Conservation (phyloP, 768 basidiomycete genomes). For the Austroboletus festivus region DNA sequence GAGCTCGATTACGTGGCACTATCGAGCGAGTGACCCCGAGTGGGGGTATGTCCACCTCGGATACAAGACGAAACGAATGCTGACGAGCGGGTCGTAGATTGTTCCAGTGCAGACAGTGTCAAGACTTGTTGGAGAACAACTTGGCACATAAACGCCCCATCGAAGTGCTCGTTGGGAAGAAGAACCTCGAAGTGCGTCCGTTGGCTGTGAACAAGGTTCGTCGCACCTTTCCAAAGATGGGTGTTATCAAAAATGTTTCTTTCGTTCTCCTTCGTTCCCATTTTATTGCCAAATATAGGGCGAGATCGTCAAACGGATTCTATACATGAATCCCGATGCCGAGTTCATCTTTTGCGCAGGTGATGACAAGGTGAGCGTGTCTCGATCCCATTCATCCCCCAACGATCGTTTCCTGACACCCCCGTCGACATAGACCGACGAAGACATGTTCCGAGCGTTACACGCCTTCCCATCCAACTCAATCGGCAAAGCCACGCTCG, state of each 20-base stretch:
- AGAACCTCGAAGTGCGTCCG: constrained; percentile 96
- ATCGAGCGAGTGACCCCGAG: constrained; percentile 87
- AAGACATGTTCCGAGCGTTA: constrained; percentile 98
- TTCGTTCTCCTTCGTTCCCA: too few relatives aligned
- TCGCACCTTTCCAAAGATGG: neutral
- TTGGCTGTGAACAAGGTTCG: constrained; percentile 87
- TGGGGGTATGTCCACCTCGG: constrained; percentile 96
- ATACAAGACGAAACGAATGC: neutral
- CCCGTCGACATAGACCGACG: constrained; percentile 72
- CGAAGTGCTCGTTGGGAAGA: constrained; percentile 96
- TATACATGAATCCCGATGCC: constrained; percentile 90
- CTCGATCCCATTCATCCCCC: neutral
- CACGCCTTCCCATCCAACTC: constrained; percentile 49
- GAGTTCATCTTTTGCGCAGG: constrained; percentile 98
- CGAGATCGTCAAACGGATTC: constrained; percentile 92
- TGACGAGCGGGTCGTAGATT: constrained; percentile 40
- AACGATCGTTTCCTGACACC: neutral
- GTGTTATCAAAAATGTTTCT: too few relatives aligned
- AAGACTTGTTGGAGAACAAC: constrained; percentile 93
- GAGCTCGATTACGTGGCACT: constrained; percentile 98
- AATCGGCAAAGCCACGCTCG: constrained; percentile 44
- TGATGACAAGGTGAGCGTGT: constrained; percentile 78
- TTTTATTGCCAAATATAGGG: constrained; percentile 46
- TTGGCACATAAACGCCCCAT: constrained; percentile 91
- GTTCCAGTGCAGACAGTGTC: constrained; percentile 96